Base-by-base conservation (phyloP, 169 alveolate genomes). In the Babesia ovis region DNA sequence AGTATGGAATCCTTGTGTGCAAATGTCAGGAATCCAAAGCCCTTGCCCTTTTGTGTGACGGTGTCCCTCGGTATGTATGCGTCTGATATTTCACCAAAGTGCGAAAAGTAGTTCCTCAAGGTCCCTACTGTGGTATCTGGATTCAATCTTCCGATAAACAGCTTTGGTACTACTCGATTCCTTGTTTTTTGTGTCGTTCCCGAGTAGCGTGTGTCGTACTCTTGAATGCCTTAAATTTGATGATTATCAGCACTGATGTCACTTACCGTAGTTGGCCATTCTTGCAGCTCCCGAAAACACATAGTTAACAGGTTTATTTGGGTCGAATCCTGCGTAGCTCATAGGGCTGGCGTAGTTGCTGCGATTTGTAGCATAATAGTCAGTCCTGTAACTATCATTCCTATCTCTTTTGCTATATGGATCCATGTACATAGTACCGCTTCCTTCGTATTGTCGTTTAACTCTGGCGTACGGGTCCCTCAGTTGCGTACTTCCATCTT, bases 1-100 rank as follows among this genome's bases (percentile, higher is more conserved):
- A 58, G 84, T 4, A 81, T 22, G 22, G 89, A 31, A 39, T 31
- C 72, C 60, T 81, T 72, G 67, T 81, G 70, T 31, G 72, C 81
- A 41, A 72, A 81, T 9, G 89, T 71, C 3, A 81, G 62, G 75
- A 81, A 81, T 16, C 85, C 89, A 50, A 71, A 81, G 18, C 89
- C 89, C 56, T 81, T 81, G 18, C 89, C 45, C 60, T 68, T 62
- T 25, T 71, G 89, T 4, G 84, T 81, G 53, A 71, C 51, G 2
- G 85, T 27, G 58, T 81, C 89, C 27, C 70, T 64, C 11, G 91
- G 91, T 14, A 85, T 85, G 67, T 85, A 85, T 6, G 91, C 91
- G 58, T 85, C 91, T 1, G 51, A 68, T 18, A 85, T 87, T 23
- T 85, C 91, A 8, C 91, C 91, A 75, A 85, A 85, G 62, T 75